Percentiles rank a stretch among this genome's conserved stretches.
These are phyloP conservation scores for Quaeritorhiza haematococci DNA, from an alignment of 371 early-diverging fungal genomes.

Conservation along the genomic window DNA sequence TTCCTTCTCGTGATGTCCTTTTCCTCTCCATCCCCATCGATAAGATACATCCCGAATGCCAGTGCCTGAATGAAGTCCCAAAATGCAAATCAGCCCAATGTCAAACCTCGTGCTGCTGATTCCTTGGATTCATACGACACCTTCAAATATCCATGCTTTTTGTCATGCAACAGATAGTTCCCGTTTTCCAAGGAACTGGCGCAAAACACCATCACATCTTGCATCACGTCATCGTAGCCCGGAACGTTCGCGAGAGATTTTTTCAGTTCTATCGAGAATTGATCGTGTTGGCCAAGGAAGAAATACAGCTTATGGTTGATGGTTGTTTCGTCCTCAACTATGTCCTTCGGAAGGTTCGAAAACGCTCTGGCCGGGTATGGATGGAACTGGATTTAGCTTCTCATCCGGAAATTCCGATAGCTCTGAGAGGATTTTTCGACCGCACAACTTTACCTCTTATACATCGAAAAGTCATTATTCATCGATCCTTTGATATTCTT, in stretches of 20 bases:
- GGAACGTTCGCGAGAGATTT: conserved; percentile 10
- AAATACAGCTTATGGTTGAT: conserved; percentile 33
- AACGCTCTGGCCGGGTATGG: conserved; percentile 8
- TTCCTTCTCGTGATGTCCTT: conserved; percentile 34
- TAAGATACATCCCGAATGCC: conserved; percentile 33
- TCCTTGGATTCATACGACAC: conserved; percentile 8
- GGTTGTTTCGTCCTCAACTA: conserved; percentile 26
- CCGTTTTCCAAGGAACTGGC: conserved; percentile 26
- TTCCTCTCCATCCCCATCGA: conserved; percentile 38
- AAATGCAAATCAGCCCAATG: not conserved
- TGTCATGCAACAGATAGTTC: conserved; percentile 18
- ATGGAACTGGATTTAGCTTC: not conserved
- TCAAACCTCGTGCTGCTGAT: not conserved
- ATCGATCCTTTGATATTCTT: conserved; percentile 47
- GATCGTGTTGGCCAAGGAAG: conserved; percentile 43
- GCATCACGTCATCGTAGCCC: conserved; percentile 37
- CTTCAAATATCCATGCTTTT: conserved; percentile 26
- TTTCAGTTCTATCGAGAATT: conserved; percentile 34
- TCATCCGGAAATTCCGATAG: conserved; percentile 20
- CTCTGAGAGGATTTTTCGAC: no score
- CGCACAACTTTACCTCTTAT: conserved; percentile 24
- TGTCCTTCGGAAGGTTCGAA: not conserved
- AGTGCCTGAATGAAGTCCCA: conserved; percentile 23
- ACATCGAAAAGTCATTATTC: conserved; percentile 52
- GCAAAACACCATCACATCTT: conserved; percentile 30